Percentiles rank a stretch among this genome's conserved stretches.
Evolutionary conservation across 768 basidiomycete species (phyloP).

Genomic region (Tulasnella calospora): DNA sequence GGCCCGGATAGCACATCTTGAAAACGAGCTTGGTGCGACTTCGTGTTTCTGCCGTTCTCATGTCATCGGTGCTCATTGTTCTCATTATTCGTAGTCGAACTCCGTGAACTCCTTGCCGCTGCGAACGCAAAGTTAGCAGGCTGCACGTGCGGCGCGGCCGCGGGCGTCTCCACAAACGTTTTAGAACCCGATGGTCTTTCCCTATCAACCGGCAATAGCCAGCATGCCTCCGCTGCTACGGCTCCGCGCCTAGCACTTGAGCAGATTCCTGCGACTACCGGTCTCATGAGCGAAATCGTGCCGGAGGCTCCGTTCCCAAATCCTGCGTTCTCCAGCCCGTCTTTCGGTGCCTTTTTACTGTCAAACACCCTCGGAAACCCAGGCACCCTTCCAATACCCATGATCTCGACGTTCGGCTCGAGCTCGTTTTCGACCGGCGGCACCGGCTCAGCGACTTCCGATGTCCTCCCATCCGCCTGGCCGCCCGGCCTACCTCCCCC

Average conservation of each 20-base stretch:
- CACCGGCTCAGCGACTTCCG: not conserved
- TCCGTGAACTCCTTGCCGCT: not conserved
- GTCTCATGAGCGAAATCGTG: not conserved
- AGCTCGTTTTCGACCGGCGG: not conserved
- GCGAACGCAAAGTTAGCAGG: not conserved
- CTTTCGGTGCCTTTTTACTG: not conserved
- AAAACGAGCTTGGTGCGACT: conserved; percentile 3
- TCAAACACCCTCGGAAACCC: not conserved
- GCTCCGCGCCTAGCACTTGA: not conserved
- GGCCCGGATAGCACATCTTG: not conserved
- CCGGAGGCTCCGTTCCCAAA: not conserved
- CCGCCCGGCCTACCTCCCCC: conserved; percentile 20
- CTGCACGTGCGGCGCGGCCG: conserved; percentile 4
- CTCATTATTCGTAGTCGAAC: not conserved
- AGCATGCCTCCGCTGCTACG: not conserved
- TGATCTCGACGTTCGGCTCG: not conserved
- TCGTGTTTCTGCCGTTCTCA: not conserved
- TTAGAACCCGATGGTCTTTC: not conserved
- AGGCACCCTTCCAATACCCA: not conserved
- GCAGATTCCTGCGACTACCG: not conserved
- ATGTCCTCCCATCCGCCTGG: conserved; percentile 11
- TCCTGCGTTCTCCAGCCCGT: not conserved
- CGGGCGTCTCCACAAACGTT: not conserved
- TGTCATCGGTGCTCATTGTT: not conserved
- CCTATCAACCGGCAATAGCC: not conserved